These are phyloP conservation scores for Colletotrichum sp. DNA, from an alignment of 2,329 filamentous ascomycete genomes.

Conservation along the genomic window DNA sequence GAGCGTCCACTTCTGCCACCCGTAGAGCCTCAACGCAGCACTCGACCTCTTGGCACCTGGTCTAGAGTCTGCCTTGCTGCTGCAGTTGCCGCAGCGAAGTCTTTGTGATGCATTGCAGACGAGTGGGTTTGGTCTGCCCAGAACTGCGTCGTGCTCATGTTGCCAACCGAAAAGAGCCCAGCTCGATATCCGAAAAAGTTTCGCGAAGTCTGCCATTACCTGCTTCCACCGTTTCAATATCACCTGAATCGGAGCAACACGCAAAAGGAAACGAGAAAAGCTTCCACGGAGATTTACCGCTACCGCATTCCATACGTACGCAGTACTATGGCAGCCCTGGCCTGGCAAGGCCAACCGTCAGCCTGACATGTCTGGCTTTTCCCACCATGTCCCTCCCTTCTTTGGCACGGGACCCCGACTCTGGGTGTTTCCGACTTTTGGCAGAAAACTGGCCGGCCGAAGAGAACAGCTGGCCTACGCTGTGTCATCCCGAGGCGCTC, in stretches of 20 bases:
- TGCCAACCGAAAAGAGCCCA: background rate
- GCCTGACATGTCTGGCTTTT: background rate
- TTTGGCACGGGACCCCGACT: background rate
- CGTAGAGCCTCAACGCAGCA: conserved; percentile 1
- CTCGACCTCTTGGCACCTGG: background rate
- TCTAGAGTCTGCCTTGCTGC: background rate
- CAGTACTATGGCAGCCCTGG: background rate
- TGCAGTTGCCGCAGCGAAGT: background rate
- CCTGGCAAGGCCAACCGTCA: background rate
- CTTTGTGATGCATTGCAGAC: background rate
- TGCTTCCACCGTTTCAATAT: conserved; percentile 1
- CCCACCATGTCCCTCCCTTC: background rate
- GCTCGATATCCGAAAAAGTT: background rate
- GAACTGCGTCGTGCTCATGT: background rate
- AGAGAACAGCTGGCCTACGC: conserved; percentile 16
- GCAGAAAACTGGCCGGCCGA: background rate
- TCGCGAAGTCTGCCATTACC: background rate
- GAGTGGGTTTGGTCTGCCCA: background rate
- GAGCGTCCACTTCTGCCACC: background rate
- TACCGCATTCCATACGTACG: background rate
- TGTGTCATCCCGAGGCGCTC: conserved; percentile 7
- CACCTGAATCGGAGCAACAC: background rate
- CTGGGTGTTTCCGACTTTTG: background rate
- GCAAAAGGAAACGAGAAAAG: conserved; percentile 4
- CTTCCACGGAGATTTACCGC: background rate